Conservation (phyloP, 768 basidiomycete species). For the Rhodotorula babjevae region DNA sequence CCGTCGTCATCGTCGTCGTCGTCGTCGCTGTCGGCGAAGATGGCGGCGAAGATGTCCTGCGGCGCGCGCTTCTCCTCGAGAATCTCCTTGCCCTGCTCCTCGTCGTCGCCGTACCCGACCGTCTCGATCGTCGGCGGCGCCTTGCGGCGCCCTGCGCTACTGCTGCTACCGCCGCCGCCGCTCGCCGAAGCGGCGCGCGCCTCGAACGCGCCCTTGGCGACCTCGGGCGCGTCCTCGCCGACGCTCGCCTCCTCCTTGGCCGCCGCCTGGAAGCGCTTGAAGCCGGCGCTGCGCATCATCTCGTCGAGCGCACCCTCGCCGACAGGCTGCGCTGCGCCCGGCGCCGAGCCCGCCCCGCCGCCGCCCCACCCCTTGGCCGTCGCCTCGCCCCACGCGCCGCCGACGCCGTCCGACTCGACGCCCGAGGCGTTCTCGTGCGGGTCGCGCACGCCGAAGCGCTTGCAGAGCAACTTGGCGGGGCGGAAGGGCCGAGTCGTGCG, state of each 20-base stretch:
- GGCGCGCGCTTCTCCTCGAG: constrained; percentile 80
- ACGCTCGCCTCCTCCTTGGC: constrained; percentile 18
- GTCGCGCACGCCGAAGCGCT: constrained; percentile 86
- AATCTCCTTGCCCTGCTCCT: constrained; percentile 77
- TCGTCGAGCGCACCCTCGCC: constrained; percentile 37
- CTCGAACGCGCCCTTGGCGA: constrained; percentile 13
- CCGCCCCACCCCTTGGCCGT: constrained; percentile 6
- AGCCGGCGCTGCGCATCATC: constrained; percentile 26
- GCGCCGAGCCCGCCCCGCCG: constrained; percentile 9
- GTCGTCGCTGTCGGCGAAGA: constrained; percentile 92
- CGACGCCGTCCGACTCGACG: constrained; percentile 10
- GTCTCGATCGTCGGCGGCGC: constrained; percentile 56
- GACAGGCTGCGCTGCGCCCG: constrained; percentile 26
- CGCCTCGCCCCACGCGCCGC: constrained; percentile 32
- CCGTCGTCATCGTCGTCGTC: constrained; percentile 68
- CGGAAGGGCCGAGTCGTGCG: constrained; percentile 69
- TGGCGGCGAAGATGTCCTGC: constrained; percentile 94
- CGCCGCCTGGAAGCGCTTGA: constrained; percentile 39
- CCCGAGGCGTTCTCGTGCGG: constrained; percentile 59
- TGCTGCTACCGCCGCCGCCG: too few species aligned
- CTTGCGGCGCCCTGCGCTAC: too few species aligned
- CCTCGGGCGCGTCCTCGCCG: constrained; percentile 36
- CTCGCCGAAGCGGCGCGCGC: not conserved
- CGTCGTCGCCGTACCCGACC: constrained; percentile 87
- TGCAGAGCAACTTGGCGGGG: constrained; percentile 80